A percentile compares a stretch with the other conserved stretches of the same genome.
Evolutionary conservation across 441 rosid species (phyloP).

Genomic region (Omphalea diandra): DNA sequence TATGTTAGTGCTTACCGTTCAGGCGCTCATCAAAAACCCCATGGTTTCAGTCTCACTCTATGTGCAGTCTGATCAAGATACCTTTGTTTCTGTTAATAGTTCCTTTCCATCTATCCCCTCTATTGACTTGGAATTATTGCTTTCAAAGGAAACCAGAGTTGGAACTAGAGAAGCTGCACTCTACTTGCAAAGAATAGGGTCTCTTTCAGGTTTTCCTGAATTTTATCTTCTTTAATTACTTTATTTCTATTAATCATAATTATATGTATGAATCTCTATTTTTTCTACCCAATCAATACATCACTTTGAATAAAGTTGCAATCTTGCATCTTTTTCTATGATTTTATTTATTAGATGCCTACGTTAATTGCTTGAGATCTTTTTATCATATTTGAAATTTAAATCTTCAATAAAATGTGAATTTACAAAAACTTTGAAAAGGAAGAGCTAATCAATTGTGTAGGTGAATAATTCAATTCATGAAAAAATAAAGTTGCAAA

Average conservation of each 20-base stretch:
- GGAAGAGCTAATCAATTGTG: too few species aligned
- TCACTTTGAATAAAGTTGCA: too few species aligned
- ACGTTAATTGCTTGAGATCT: not conserved
- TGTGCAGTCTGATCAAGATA: conserved; percentile 11
- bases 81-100: not conserved
- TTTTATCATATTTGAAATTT: too few species aligned
- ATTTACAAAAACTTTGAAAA: too few species aligned
- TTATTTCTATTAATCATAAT: too few species aligned
- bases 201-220: conserved; percentile 38
- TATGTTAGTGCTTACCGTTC: conserved; percentile 17
- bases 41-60: conserved; percentile 13
- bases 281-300: too few species aligned
- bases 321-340: too few species aligned
- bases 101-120: conserved; percentile 15
- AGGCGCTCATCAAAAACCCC: conserved; percentile 28
- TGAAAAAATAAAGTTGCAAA: too few species aligned
- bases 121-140: conserved; percentile 23
- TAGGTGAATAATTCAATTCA: too few species aligned
- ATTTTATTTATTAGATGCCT: not conserved
- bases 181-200: conserved; percentile 48
- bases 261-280: too few species aligned
- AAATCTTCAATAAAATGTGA: too few species aligned
- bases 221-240: not conserved
- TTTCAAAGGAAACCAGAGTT: conserved; percentile 11
- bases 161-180: conserved; percentile 44